Evolutionary conservation across 495 filamentous ascomycete genomes (phyloP).

Genomic region (Friedmanniomyces simplex): DNA sequence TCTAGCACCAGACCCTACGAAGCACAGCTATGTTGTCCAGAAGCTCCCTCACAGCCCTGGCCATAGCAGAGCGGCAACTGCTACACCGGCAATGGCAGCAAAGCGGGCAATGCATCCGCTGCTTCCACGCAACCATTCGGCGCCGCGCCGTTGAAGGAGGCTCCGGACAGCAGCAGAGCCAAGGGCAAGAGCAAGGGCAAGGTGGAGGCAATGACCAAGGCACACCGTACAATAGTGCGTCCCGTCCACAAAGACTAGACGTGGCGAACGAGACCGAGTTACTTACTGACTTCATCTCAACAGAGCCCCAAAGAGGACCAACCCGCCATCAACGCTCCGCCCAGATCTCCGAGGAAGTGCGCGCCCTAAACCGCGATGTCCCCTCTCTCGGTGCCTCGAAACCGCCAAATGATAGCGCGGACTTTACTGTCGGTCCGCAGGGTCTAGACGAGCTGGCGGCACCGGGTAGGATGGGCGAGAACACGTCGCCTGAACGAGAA

Average conservation of each 20-base stretch:
- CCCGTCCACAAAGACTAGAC: neutral
- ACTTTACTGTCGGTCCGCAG: neutral
- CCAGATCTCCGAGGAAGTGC: conserved; percentile 20
- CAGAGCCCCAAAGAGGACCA: conserved; percentile 18
- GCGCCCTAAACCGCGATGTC: conserved; percentile 14
- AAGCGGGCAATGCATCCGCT: conserved; percentile 13
- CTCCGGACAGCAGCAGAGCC: neutral
- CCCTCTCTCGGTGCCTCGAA: neutral
- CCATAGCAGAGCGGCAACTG: conserved; percentile 4
- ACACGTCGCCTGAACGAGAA: conserved; percentile 6
- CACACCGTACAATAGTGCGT: conserved; percentile 10
- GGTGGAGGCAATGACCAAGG: neutral
- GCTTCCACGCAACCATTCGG: conserved; percentile 13
- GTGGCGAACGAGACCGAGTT: too few species aligned
- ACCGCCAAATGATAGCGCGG: neutral
- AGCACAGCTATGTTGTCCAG: conserved; percentile 5
- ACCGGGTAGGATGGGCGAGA: conserved; percentile 11
- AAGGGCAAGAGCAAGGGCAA: neutral
- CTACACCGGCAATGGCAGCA: conserved; percentile 15
- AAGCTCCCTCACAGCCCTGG: neutral
- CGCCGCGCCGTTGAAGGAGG: neutral
- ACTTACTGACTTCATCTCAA: neutral
- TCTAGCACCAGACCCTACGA: neutral
- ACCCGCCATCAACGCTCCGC: conserved; percentile 20
- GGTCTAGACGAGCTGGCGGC: neutral